These are phyloP conservation scores for Tricholoma sp. DNA, from an alignment of 768 basidiomycete genomes.

Conservation along the genomic window DNA sequence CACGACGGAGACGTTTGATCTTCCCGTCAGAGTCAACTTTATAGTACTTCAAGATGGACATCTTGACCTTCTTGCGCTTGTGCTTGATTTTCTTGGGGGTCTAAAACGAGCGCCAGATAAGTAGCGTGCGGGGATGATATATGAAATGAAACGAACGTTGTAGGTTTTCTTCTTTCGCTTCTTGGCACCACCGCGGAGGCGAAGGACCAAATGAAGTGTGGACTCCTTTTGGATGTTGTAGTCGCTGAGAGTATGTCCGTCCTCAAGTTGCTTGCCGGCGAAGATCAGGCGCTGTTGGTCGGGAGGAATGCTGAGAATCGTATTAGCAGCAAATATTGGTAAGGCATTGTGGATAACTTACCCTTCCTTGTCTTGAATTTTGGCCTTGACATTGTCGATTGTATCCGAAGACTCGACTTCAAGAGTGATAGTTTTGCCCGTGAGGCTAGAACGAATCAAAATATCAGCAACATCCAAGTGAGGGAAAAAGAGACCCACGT, in stretches of 20 bases:
- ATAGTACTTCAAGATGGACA: slow-evolving; percentile 99
- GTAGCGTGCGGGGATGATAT: neutral
- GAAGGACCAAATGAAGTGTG: slow-evolving; percentile 94
- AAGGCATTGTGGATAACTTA: slow-evolving; percentile 28
- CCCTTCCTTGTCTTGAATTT: slow-evolving; percentile 98
- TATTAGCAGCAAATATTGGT: slow-evolving; percentile 6
- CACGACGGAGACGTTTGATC: slow-evolving; percentile 97
- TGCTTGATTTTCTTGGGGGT: slow-evolving; percentile 99
- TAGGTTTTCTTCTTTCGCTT: slow-evolving; percentile 99
- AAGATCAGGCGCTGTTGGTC: slow-evolving; percentile 99
- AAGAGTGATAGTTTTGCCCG: slow-evolving; percentile 98
- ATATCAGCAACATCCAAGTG: neutral
- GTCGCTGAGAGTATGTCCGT: slow-evolving; percentile 92
- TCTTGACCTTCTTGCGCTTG: slow-evolving; percentile 99
- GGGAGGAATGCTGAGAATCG: slow-evolving; percentile 63
- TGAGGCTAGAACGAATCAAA: slow-evolving; percentile 55
- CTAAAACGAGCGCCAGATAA: slow-evolving; percentile 29
- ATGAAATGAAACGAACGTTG: slow-evolving; percentile 53
- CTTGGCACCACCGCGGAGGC: slow-evolving; percentile 98
- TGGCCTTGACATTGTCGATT: slow-evolving; percentile 97
- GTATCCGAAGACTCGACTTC: slow-evolving; percentile 97
- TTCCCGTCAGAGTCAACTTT: slow-evolving; percentile 99
- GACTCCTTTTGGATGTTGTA: slow-evolving; percentile 99
- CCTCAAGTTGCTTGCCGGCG: slow-evolving; percentile 98
- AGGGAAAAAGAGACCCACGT: slow-evolving; percentile 53